Conservation (phyloP, 345 rosid genomes). For the Euphorbia tirucalli region DNA sequence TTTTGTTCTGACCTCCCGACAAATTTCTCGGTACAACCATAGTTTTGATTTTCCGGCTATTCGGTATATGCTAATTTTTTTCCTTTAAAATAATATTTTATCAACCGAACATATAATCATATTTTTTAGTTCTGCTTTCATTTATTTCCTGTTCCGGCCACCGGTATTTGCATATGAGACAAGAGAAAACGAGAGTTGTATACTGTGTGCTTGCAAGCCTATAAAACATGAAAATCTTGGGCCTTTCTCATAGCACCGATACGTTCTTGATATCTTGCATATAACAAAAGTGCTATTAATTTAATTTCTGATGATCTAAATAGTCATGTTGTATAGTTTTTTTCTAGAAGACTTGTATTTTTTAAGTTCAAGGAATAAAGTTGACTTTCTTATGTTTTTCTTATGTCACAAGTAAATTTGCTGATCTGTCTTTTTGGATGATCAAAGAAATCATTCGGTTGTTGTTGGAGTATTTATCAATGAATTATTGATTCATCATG, state of each 20-base stretch:
- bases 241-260: background rate
- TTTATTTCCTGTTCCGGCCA: background rate
- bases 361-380: background rate
- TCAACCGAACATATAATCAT: background rate
- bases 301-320: background rate
- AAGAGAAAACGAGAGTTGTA: background rate
- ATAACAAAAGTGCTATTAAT: background rate
- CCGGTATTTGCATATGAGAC: background rate
- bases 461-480: constrained; percentile 4
- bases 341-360: background rate
- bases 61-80: background rate
- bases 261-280: background rate
- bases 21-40: background rate
- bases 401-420: background rate
- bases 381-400: too few relatives aligned
- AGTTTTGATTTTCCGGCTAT: background rate
- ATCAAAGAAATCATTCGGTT: background rate
- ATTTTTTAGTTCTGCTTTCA: background rate
- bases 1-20: background rate
- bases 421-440: background rate
- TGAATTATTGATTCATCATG: background rate
- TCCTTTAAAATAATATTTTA: background rate
- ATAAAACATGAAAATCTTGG: background rate
- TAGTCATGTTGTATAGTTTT: background rate
- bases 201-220: background rate